Evolutionary conservation across 345 rosid genomes (phyloP).

Genomic region (Gynandropsis gynandra): DNA sequence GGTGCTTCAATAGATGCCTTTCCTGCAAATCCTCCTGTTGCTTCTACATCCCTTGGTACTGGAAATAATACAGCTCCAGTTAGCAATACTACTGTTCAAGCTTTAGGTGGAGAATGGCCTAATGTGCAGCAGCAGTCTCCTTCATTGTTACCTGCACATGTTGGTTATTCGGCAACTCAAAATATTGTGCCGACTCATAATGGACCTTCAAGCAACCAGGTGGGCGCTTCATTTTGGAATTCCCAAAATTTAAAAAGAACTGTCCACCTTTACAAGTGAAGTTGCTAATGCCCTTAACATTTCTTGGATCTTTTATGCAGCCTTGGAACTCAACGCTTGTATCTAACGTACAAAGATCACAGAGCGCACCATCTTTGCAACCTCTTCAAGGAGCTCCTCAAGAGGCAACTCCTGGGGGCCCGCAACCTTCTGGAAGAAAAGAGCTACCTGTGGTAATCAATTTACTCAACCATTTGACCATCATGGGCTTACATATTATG

Average conservation of each 20-base stretch:
- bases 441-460: constrained; percentile 71
- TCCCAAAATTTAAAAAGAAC: constrained; percentile 5
- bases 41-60: not conserved
- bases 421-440: constrained; percentile 48
- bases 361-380: constrained; percentile 33
- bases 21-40: not conserved
- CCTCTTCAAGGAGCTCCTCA: not conserved
- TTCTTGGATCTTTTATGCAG: constrained; percentile 33
- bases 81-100: too few relatives aligned
- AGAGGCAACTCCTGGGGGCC: constrained; percentile 29
- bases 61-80: too few relatives aligned
- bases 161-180: constrained; percentile 37
- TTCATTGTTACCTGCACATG: constrained; percentile 32
- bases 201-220: constrained; percentile 60
- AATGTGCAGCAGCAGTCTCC: constrained; percentile 43
- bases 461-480: constrained; percentile 1
- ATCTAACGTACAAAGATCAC: constrained; percentile 38
- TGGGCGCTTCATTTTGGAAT: constrained; percentile 18
- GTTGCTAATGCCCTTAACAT: constrained; percentile 13
- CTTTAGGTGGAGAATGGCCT: constrained; percentile 28
- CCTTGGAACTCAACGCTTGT: constrained; percentile 41
- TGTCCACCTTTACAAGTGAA: not conserved
- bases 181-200: constrained; percentile 34
- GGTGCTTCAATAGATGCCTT: not conserved
- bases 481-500: not conserved